Evolutionary conservation across 257 asterid genomes (phyloP), one percentile per base, ranked within the genome.

Genomic region (Salvia rosmarinus): DNA sequence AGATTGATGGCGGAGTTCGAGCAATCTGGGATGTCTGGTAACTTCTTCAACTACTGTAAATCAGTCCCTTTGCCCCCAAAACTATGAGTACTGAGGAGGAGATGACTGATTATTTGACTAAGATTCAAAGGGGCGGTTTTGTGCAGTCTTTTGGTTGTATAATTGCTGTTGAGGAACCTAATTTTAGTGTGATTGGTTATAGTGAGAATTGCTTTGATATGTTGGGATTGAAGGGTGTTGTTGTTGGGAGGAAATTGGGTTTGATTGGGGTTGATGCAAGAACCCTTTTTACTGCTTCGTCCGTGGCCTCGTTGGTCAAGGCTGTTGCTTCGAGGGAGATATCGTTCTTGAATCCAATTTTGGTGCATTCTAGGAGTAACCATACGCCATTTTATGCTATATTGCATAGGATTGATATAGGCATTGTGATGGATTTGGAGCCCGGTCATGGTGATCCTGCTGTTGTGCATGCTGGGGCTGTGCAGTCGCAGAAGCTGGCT

Each of bases 101-200:
- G 57, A 82, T 85, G 67, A 59, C 16, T 30, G 72, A 77, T 75
- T 85, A 89, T 25, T 71, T 89, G 10, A 70, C 81, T 7, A 88
- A 73, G 68, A 85, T 89, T 16, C 96, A 85, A 25, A 89, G 90
- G 75, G 91, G 90, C 55, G 89, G 94, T 6, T 73, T 82, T 7
- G 79, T 87, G 14, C 96, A 89, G 61, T 72, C 96, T 9, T 84
- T 87, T 68, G 96, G 96, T 35, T 89, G 89, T 79, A 55, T 83
- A 85, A 51, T 89, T 63, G 84, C 82, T 46, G 61, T 89, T 68
- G 85, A 85, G 25, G 84, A 81, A n/a, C 77, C 76, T 47, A 79
- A 44, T 14, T 87, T 82, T 51, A 75, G 50, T 14, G 64, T 89
- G 13, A 50, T 85, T 10, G 86, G 77, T 23, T 84, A 72, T 28